Conservation (phyloP, 2,329 filamentous ascomycete species). For the Piedraia hortae region DNA sequence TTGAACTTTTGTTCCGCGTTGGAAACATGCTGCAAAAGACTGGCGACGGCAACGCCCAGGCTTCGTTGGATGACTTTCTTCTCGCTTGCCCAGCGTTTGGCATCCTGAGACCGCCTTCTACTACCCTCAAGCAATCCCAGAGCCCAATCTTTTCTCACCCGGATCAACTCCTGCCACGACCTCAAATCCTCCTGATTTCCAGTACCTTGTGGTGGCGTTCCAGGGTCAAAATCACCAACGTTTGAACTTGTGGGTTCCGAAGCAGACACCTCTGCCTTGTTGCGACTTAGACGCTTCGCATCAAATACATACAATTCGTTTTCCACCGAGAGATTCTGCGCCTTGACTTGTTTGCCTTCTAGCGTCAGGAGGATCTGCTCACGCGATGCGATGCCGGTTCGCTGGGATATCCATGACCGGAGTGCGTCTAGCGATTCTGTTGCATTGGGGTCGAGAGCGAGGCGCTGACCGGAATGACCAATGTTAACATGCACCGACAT, state of each 20-base stretch:
- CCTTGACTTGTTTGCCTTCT: constrained; percentile 59
- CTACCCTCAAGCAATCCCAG: constrained; percentile 41
- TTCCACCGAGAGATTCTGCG: constrained; percentile 56
- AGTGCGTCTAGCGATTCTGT: constrained; percentile 63
- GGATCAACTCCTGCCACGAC: constrained; percentile 75
- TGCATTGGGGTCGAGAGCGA: constrained; percentile 48
- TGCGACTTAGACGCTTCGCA: constrained; percentile 24
- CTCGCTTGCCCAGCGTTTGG: constrained; percentile 40
- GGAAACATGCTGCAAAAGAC: constrained; percentile 49
- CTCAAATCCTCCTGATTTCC: constrained; percentile 51
- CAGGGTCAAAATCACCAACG: constrained; percentile 32
- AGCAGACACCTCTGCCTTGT: constrained; percentile 12
- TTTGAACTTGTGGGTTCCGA: constrained; percentile 7
- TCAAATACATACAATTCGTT: constrained; percentile 85
- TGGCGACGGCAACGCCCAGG: constrained; percentile 61
- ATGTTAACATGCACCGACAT: constrained; percentile 83
- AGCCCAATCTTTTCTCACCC: constrained; percentile 56
- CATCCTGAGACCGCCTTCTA: constrained; percentile 31
- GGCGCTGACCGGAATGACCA: constrained; percentile 72
- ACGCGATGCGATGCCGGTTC: constrained; percentile 43
- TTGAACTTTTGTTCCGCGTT: constrained; percentile 42
- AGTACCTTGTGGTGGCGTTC: constrained; percentile 48
- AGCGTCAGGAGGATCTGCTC: constrained; percentile 71
- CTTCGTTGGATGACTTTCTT: constrained; percentile 53
- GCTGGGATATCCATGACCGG: constrained; percentile 49